These are phyloP conservation scores for Gracilaria gracilis DNA, from an alignment of 23 red algal genomes.

Conservation along the genomic window DNA sequence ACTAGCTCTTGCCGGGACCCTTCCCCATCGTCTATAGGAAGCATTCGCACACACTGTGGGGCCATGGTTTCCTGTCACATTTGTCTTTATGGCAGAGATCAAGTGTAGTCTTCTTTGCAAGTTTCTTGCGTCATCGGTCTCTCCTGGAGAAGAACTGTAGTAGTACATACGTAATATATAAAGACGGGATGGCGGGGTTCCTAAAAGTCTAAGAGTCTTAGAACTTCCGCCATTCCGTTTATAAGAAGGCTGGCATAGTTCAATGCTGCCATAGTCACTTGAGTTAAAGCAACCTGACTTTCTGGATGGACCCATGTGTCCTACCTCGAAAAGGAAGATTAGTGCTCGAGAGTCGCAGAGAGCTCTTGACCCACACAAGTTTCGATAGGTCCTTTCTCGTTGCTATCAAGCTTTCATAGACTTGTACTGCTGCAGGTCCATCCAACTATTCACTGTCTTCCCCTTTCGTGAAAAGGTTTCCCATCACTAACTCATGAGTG, in stretches of 20 bases:
- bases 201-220: neutral
- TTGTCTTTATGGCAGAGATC: too few species aligned
- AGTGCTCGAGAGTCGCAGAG: neutral
- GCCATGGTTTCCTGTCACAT: too few species aligned
- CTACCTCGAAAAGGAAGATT: neutral
- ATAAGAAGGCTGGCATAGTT: slow-evolving; percentile 8
- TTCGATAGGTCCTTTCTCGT: neutral
- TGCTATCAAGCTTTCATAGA: neutral
- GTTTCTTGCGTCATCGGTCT: too few species aligned
- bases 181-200: too few species aligned
- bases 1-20: too few species aligned
- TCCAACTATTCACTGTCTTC: neutral
- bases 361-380: neutral
- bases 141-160: too few species aligned
- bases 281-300: neutral
- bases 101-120: too few species aligned
- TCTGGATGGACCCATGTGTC: neutral
- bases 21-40: too few species aligned
- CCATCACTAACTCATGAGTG: neutral
- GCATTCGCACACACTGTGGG: too few species aligned
- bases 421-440: neutral
- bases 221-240: neutral
- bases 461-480: neutral
- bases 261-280: neutral
- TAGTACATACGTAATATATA: too few species aligned